Conservation (phyloP, 148 eudicot genomes). For the Euryodendron excelsum region DNA sequence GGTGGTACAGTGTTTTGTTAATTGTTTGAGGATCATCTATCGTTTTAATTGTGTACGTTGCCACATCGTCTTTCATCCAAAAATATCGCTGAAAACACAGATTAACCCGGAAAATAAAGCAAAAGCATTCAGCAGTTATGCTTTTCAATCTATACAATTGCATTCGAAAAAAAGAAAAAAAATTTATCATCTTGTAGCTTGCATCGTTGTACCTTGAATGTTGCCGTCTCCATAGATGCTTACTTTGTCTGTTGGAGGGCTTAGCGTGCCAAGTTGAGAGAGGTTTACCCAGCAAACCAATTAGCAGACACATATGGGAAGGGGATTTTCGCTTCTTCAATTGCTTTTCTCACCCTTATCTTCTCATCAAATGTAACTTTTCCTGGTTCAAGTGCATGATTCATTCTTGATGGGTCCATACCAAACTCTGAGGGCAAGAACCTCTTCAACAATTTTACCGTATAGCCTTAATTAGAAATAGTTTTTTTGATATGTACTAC, state of each 20-base stretch:
- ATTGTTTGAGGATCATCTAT: constrained; percentile 60
- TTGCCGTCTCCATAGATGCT: constrained; percentile 34
- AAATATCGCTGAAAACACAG: constrained; percentile 19
- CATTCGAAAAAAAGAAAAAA: too few species aligned
- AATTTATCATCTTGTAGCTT: too few species aligned
- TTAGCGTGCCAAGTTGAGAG: constrained; percentile 24
- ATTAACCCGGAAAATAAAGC: too few species aligned
- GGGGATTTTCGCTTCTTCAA: constrained; percentile 45
- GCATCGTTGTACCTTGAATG: constrained; percentile 24
- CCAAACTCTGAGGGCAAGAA: constrained; percentile 69
- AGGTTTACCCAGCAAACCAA: constrained; percentile 44
- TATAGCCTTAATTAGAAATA: too few species aligned
- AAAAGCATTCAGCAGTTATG: too few species aligned
- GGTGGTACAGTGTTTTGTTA: constrained; percentile 57
- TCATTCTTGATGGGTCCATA: constrained; percentile 46
- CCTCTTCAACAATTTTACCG: constrained; percentile 22
- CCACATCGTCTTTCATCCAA: constrained; percentile 49
- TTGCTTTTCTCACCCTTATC: constrained; percentile 42
- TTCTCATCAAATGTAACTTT: constrained; percentile 45
- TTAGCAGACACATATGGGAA: constrained; percentile 52
- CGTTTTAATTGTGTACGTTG: constrained; percentile 39
- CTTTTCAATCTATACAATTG: too few species aligned
- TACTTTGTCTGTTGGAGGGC: constrained; percentile 34
- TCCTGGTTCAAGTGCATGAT: constrained; percentile 45
- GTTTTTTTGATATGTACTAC: too few species aligned